Evolutionary conservation across 2,329 filamentous ascomycete genomes (phyloP).

Genomic region (Rhinocladiella similis): DNA sequence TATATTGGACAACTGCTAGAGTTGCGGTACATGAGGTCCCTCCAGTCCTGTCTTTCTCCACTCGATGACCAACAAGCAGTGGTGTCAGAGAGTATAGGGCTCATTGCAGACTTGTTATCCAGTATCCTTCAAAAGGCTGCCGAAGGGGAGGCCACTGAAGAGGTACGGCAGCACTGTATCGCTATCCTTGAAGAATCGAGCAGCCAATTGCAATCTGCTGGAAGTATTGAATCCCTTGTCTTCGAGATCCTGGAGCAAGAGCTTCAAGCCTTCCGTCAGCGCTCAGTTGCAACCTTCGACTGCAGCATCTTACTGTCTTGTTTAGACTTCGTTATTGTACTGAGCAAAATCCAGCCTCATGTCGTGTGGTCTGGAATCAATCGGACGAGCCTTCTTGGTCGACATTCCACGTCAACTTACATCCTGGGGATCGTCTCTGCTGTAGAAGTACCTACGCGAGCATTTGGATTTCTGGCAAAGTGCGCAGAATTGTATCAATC

Average conservation of each 20-base stretch:
- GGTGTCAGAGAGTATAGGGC: conserved; percentile 69
- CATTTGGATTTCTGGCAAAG: conserved; percentile 74
- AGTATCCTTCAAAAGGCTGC: conserved; percentile 28
- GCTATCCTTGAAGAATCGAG: conserved; percentile 52
- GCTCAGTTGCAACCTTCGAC: conserved; percentile 64
- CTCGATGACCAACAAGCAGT: conserved; percentile 60
- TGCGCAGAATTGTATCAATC: conserved; percentile 73
- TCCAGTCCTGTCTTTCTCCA: conserved; percentile 49
- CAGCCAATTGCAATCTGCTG: conserved; percentile 46
- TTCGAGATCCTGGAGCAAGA: conserved; percentile 81
- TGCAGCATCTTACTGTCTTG: conserved; percentile 71
- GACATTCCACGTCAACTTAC: conserved; percentile 72
- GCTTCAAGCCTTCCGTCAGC: conserved; percentile 50
- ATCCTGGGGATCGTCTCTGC: conserved; percentile 78
- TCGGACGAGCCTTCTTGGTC: conserved; percentile 75
- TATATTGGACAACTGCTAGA: conserved; percentile 71
- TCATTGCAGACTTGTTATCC: conserved; percentile 71
- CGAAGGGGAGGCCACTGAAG: conserved; percentile 28
- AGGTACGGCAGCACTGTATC: conserved; percentile 38
- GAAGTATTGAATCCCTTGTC: conserved; percentile 76
- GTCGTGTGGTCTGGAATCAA: conserved; percentile 88
- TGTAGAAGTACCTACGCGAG: conserved; percentile 73
- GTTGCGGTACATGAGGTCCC: conserved; percentile 46
- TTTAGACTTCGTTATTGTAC: conserved; percentile 73
- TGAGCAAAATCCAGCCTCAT: conserved; percentile 72